These are phyloP conservation scores for Chiua virens DNA, from an alignment of 768 basidiomycete species.

Conservation along the genomic window DNA sequence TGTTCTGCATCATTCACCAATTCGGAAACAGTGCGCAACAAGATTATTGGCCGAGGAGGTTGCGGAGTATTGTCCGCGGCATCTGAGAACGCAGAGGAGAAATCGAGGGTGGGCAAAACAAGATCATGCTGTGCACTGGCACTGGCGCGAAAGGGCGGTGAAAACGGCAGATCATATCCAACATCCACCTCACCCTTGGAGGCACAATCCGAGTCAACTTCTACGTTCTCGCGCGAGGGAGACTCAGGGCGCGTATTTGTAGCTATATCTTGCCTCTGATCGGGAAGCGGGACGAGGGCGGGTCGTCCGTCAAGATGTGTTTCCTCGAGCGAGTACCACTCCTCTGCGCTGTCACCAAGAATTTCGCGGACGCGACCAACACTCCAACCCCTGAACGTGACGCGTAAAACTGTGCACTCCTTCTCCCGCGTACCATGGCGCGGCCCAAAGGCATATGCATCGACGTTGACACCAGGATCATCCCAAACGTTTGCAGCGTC, in stretches of 20 bases:
- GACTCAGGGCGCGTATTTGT: not conserved
- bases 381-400: conserved; percentile 77
- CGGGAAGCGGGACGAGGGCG: not conserved
- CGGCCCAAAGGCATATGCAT: conserved; percentile 61
- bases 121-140: conserved; percentile 65
- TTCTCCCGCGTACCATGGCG: conserved; percentile 36
- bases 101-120: conserved; percentile 74
- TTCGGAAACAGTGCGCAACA: conserved; percentile 26
- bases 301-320: conserved; percentile 20
- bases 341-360: conserved; percentile 68
- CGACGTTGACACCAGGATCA: conserved; percentile 46
- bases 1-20: conserved; percentile 11
- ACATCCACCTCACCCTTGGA: conserved; percentile 10
- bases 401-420: conserved; percentile 62
- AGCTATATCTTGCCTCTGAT: conserved; percentile 1
- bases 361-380: conserved; percentile 61
- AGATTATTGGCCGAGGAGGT: conserved; percentile 15
- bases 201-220: conserved; percentile 1
- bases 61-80: not conserved
- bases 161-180: conserved; percentile 3
- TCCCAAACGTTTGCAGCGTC: conserved; percentile 69
- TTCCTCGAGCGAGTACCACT: conserved; percentile 78
- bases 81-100: conserved; percentile 50
- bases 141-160: conserved; percentile 23
- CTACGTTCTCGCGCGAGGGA: conserved; percentile 3